Evolutionary conservation across 331 rosid genomes (phyloP), one percentile per base, ranked within the genome.

Genomic region (Pyracantha coccinea): DNA sequence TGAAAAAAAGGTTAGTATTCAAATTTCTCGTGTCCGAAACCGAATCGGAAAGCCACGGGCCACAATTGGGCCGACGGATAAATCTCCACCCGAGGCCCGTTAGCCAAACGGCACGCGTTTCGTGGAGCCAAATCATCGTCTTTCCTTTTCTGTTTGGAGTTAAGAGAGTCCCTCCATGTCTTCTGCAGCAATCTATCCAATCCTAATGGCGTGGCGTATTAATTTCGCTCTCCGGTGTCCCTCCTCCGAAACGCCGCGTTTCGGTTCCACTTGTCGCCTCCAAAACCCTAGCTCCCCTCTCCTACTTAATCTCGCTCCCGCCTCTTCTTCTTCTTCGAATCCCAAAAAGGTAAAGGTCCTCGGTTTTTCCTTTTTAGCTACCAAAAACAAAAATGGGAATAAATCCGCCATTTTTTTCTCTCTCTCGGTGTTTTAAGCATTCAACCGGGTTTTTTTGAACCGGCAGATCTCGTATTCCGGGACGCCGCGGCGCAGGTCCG

Each of bases 141-240:
- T 5, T n/a, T n/a, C 17, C 25, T 1, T 41, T 41, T 41, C 47
- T 0, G 55, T 15, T 50, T n/a, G 2, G 63, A 23, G 63, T 21
- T 23, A 14, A 3, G 3, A 13, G 69, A n/a, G 69, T 61, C 59
- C 32, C 3, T 33, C 58, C 55, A 25, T 4, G 35, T 44, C 58
- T 58, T 47, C 35, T 69, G 41, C n/a, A 27, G 20, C 35, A 15
- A 4, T 25, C 19, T 38, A 44, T 24, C 74, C 50, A 61, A 41
- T 54, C 79, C 62, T 12, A 41, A 91, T 89, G 94, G 88, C 70
- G 75, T 82, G 65, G 82, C 83, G 81, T 76, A 69, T 79, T 66
- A 79, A 83, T 28, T 84, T 59, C 78, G 66, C 75, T 63, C 86
- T 81, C 68, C 78, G 75, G 29, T 79, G 69, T 68, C 83, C 96